Conservation (phyloP, 768 basidiomycete species). For the Rhizopogon roseolus region DNA sequence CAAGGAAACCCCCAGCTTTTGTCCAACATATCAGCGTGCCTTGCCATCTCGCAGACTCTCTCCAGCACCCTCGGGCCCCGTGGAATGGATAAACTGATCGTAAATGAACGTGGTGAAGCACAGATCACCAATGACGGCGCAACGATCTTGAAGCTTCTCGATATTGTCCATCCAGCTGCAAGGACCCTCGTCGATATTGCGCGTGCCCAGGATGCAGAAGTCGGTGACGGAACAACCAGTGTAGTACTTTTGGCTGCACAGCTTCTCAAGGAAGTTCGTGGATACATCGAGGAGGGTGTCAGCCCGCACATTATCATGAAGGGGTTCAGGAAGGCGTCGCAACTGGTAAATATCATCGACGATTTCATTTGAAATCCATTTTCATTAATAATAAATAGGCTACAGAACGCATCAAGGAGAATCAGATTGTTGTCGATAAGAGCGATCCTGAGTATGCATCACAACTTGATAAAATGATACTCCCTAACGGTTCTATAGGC, state of each 20-base stretch:
- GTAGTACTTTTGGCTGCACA: constrained; percentile 95
- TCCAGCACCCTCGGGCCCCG: constrained; percentile 95
- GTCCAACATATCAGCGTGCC: constrained; percentile 95
- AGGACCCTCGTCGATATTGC: constrained; percentile 98
- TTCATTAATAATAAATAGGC: constrained; percentile 44
- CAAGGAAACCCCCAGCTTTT: constrained; percentile 91
- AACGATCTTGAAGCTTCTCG: constrained; percentile 94
- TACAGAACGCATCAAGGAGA: constrained; percentile 78
- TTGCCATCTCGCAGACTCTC: constrained; percentile 88
- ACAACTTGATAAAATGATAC: background rate
- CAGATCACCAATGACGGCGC: constrained; percentile 99
- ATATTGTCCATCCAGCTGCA: constrained; percentile 97
- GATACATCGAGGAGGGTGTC: constrained; percentile 94
- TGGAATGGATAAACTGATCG: constrained; percentile 99
- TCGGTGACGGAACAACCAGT: constrained; percentile 97
- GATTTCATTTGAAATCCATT: constrained; percentile 6
- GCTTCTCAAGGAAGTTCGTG: constrained; percentile 86
- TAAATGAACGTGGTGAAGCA: constrained; percentile 88
- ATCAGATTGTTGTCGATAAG: constrained; percentile 88
- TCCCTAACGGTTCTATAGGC: constrained; percentile 39
- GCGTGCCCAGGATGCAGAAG: constrained; percentile 96
- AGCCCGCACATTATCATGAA: constrained; percentile 98
- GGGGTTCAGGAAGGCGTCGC: constrained; percentile 83
- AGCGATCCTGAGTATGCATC: constrained; percentile 79
- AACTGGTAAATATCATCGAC: constrained; percentile 52